A percentile compares a stretch with the other conserved stretches of the same genome.
phyloP scores from a whole-genome alignment of 495 filamentous ascomycete genomes.

The Neurospora sp. region DNA sequence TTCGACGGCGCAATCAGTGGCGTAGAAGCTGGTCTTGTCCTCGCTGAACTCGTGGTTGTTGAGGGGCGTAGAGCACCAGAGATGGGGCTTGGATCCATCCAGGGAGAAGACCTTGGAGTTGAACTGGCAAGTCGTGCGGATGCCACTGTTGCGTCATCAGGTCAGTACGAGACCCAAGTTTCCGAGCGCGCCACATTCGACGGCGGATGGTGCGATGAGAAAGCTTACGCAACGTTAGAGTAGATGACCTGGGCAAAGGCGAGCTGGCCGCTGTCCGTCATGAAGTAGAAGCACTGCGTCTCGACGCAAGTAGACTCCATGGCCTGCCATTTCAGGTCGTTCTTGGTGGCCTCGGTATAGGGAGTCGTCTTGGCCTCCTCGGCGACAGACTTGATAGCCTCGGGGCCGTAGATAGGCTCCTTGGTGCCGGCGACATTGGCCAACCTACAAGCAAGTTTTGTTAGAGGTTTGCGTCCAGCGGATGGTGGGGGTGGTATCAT shows the following conservation, averaged over 20 bases:
- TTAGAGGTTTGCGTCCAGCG: constrained; percentile 3
- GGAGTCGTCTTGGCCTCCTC: constrained; percentile 67
- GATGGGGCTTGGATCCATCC: constrained; percentile 49
- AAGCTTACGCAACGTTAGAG: constrained; percentile 86
- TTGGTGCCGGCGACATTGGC: constrained; percentile 88
- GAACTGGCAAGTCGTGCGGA: constrained; percentile 85
- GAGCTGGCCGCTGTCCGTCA: constrained; percentile 64
- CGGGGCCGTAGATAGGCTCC: constrained; percentile 92
- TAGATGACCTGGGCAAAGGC: constrained; percentile 88
- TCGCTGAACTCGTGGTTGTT: constrained; percentile 73
- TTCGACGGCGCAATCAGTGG: constrained; percentile 69
- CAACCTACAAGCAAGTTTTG: constrained; percentile 43
- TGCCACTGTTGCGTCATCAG: constrained; percentile 47
- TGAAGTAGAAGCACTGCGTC: constrained; percentile 93
- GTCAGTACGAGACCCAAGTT: constrained; percentile 16
- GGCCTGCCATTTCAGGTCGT: constrained; percentile 71
- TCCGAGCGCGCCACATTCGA: constrained; percentile 4
- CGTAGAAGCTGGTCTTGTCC: constrained; percentile 69
- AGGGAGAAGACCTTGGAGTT: constrained; percentile 82
- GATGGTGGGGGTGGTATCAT: constrained; percentile 1
- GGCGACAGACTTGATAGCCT: constrained; percentile 75
- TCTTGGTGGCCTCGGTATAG: constrained; percentile 67
- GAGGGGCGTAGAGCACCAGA: constrained; percentile 75
- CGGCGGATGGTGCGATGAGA: not conserved
- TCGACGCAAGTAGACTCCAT: constrained; percentile 83